Evolutionary conservation across 306 rosid species (phyloP), one percentile per base, ranked within the genome.

Genomic region (Prosopis cineraria): DNA sequence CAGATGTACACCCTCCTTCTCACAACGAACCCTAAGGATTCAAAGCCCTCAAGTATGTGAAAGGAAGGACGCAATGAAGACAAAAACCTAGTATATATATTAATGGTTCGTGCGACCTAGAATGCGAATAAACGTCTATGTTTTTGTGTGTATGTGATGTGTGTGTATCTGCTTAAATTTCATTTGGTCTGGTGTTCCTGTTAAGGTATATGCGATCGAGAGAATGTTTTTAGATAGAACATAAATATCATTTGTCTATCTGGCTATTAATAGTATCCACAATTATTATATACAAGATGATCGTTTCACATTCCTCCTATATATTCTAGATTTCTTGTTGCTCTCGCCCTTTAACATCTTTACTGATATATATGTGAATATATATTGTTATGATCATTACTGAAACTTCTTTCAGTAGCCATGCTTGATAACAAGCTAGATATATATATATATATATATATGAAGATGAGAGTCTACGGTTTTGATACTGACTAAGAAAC

Each of bases 1-100:
- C 98, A 0, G 89, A 89, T 87, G 87, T 93, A 55, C 94, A 93
- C 79, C 96, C 98, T 82, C 98, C 96, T 75, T 80, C 85, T 78
- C 98, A 93, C 83, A 93, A 93, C 85, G 77, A 88, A 44, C 13
- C 81, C 11, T 77, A 60, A 29, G 68, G 36, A 60, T 60, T 60
- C 10, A 10, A 31, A 33, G 22, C 5, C 24, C 25, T 63, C 3
- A 7, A 62, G 43, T 16, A 17, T 16, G 39, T 13, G 43, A 19
- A 34, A 33, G 20, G 40, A 3, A 62, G 11, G 17, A 16, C 2
- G 20, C 39, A 31, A 47, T 29, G 20, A 62, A 62, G 68, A 31
- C 22, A 62, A 30, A 62, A 10, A 3, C 33, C 33, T 24, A 56
- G 33, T 56, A 10, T 55, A 17, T 12, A 45, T 47, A 47, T 52